phyloP scores from a whole-genome alignment of 2,329 filamentous ascomycete genomes.

The Setomelanomma holmii region DNA sequence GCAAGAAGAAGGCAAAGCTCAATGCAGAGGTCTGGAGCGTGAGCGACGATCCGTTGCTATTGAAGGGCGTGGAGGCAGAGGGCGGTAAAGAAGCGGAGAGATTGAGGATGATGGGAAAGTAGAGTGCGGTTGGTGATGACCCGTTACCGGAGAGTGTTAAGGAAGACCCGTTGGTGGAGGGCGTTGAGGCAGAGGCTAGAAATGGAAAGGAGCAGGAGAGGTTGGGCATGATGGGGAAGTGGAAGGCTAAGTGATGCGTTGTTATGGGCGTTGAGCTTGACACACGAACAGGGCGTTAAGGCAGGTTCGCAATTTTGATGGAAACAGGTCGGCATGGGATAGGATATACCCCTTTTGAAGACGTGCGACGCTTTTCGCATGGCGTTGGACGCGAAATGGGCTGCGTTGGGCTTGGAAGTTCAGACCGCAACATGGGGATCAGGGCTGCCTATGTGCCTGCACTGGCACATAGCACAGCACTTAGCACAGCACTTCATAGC shows the following conservation, averaged over 20 bases:
- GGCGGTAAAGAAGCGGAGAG: no score
- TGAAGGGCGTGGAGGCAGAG: background rate
- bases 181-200: background rate
- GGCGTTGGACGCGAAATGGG: background rate
- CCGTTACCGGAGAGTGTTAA: no score
- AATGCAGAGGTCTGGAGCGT: conserved; percentile 9
- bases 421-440: no score
- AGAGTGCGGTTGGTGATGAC: no score
- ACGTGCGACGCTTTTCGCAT: background rate
- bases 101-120: no score
- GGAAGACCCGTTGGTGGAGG: no score
- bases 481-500: no score
- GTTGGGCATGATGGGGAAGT: background rate
- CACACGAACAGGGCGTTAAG: background rate
- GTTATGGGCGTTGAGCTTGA: no score
- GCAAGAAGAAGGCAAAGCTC: conserved; percentile 25
- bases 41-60: conserved; percentile 5
- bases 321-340: background rate
- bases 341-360: background rate
- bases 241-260: background rate
- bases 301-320: background rate
- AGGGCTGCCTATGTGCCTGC: no score
- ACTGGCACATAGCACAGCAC: no score
- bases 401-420: no score
- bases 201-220: no score